Conservation (phyloP, 2,329 filamentous ascomycete species). For the Fulvia fulva region DNA sequence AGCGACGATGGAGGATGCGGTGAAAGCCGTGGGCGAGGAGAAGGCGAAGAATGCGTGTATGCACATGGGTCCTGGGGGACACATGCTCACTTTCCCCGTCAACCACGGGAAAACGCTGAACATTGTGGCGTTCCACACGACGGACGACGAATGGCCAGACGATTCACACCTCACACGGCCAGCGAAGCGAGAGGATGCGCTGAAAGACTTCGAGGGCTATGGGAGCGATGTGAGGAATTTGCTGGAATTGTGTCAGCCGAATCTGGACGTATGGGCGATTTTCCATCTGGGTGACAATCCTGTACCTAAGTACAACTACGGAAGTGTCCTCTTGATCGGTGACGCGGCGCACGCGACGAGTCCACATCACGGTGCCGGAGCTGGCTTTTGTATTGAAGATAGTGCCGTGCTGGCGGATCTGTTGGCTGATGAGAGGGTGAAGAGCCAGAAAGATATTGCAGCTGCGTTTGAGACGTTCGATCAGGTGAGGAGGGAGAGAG, state of each 20-base stretch:
- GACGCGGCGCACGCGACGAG: slow-evolving; percentile 42
- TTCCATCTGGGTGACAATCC: slow-evolving; percentile 39
- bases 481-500: slow-evolving; percentile 38
- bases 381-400: slow-evolving; percentile 32
- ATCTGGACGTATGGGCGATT: slow-evolving; percentile 37
- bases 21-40: slow-evolving; percentile 26
- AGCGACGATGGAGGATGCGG: slow-evolving; percentile 49
- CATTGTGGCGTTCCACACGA: slow-evolving; percentile 28
- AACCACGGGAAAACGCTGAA: slow-evolving; percentile 27
- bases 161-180: slow-evolving; percentile 21
- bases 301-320: slow-evolving; percentile 33
- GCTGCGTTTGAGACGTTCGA: slow-evolving; percentile 41
- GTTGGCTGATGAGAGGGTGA: slow-evolving; percentile 20
- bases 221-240: slow-evolving; percentile 24
- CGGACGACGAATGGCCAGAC: slow-evolving; percentile 23
- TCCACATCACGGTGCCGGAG: slow-evolving; percentile 40
- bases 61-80: slow-evolving; percentile 41
- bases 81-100: slow-evolving; percentile 56
- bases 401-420: slow-evolving; percentile 28
- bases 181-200: slow-evolving; percentile 22
- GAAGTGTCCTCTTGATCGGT: slow-evolving; percentile 35
- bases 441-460: slow-evolving; percentile 23
- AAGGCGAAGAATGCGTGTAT: slow-evolving; percentile 28
- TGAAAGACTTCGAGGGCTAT: slow-evolving; percentile 25
- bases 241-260: slow-evolving; percentile 23